These are phyloP conservation scores for Phtheirospermum japonicum DNA, from an alignment of 257 asterid species.

Conservation along the genomic window DNA sequence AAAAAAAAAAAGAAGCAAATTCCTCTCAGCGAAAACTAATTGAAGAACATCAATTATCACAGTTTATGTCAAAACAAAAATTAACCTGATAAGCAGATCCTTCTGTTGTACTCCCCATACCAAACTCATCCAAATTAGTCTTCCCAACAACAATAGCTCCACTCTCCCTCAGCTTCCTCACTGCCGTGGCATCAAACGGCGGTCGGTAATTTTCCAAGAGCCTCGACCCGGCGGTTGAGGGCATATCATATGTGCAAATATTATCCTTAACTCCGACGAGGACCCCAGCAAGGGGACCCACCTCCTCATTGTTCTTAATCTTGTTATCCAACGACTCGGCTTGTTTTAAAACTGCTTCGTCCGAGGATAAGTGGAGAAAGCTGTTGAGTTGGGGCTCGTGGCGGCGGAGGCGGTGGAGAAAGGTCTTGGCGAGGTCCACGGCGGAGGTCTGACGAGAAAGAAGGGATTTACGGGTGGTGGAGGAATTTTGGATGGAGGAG, in stretches of 20 bases:
- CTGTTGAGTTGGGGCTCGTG: slow-evolving; percentile 77
- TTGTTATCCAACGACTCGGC: slow-evolving; percentile 67
- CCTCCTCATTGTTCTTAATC: slow-evolving; percentile 52
- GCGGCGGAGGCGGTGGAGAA: slow-evolving; percentile 67
- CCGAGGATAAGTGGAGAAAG: slow-evolving; percentile 67
- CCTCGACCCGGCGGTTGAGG: slow-evolving; percentile 90
- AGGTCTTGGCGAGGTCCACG: slow-evolving; percentile 62
- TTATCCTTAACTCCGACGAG: slow-evolving; percentile 88
- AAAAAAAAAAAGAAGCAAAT: too few species aligned
- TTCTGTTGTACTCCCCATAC: slow-evolving; percentile 98
- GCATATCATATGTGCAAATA: slow-evolving; percentile 83
- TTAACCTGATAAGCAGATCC: slow-evolving; percentile 79
- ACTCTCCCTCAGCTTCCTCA: slow-evolving; percentile 67
- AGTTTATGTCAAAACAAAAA: slow-evolving; percentile 1
- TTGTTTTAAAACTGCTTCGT: slow-evolving; percentile 54
- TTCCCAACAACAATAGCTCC: slow-evolving; percentile 90
- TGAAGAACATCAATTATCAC: neutral
- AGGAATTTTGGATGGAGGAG: slow-evolving; percentile 68
- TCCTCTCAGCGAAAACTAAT: too few species aligned
- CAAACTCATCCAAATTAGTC: slow-evolving; percentile 97
- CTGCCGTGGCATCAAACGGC: slow-evolving; percentile 88
- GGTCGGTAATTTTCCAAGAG: slow-evolving; percentile 76
- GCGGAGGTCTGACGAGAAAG: slow-evolving; percentile 71
- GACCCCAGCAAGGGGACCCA: slow-evolving; percentile 88
- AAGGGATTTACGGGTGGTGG: slow-evolving; percentile 67